These are phyloP conservation scores for Mucor ambiguus DNA, from an alignment of 371 early-diverging fungal genomes.

Conservation along the genomic window DNA sequence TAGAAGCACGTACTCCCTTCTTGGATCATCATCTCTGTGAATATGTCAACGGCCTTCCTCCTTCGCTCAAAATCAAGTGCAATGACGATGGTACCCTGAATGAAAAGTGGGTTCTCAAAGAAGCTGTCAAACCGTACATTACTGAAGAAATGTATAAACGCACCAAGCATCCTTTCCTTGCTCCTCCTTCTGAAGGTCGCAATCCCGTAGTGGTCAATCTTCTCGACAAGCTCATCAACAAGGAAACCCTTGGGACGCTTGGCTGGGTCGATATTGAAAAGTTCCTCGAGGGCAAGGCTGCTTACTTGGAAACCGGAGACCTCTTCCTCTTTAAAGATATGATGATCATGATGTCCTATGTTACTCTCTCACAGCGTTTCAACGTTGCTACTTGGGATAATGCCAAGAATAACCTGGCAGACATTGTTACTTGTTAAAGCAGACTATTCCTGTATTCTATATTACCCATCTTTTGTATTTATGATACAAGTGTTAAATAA, in stretches of 20 bases:
- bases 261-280: slow-evolving; percentile 18
- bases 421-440: not conserved
- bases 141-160: slow-evolving; percentile 27
- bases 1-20: slow-evolving; percentile 33
- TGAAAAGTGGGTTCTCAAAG: slow-evolving; percentile 32
- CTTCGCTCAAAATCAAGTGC: slow-evolving; percentile 24
- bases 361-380: slow-evolving; percentile 19
- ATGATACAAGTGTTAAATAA: not conserved
- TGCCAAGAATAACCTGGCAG: not conserved
- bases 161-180: slow-evolving; percentile 25
- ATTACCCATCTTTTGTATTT: not conserved
- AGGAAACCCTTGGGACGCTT: slow-evolving; percentile 17
- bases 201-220: not conserved
- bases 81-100: slow-evolving; percentile 18
- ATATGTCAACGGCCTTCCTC: slow-evolving; percentile 29
- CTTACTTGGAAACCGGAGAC: slow-evolving; percentile 3
- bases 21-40: slow-evolving; percentile 27
- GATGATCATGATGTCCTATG: slow-evolving; percentile 21
- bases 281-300: slow-evolving; percentile 1
- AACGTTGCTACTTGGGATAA: slow-evolving; percentile 11
- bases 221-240: slow-evolving; percentile 13
- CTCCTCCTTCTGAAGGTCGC: slow-evolving; percentile 19
- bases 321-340: slow-evolving; percentile 11
- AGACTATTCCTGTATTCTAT: not conserved
- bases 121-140: slow-evolving; percentile 28